Evolutionary conservation across 169 alveolate genomes (phyloP), one percentile per base, ranked within the genome.

Genomic region (Besnoitia besnoiti): DNA sequence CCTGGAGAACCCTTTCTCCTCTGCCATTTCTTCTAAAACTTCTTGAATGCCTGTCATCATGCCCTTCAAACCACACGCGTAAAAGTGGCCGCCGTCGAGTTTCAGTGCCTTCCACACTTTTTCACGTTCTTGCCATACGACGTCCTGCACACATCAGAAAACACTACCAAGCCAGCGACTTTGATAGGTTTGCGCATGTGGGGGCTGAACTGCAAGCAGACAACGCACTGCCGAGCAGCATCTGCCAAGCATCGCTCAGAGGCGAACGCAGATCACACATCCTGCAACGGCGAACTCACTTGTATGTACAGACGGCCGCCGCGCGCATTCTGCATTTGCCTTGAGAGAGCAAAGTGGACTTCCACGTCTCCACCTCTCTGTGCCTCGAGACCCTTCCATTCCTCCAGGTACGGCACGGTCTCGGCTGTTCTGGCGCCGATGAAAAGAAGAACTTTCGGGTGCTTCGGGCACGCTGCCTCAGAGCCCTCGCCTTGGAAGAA

Each of bases 61-160:
- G 35, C 91, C 89, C 91, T 89, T 92, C 55, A 92, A 85, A 51
- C 95, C 95, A 85, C 95, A 92, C 90, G 88, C 82, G 91, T 92
- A 92, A 59, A 92, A 67, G 77, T 92, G 95, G 30, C 93, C 91
- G 37, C 87, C 87, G 49, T 88, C 85, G 85, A 75, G 3, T 7
- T 39, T 2, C 59, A 77, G 47, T 19, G 87, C 87, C 50, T 77
- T 42, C 87, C 87, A 77, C 55, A 77, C 87, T 59, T 77, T 77
- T 35, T 27, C 87, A 21, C 87, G 50, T 46, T 77, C 87, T 40
- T 27, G 50, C 87, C 87, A 77, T 8, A 77, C 37, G 33, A 77
- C 47, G 87, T 77, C 87, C 87, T 77, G 59, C 50, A 77, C 50
- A 77, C 33, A 35, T 0, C 5, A 16, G 35, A 55, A 55, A 33